These are phyloP conservation scores for Cucurbitaria berberidis DNA, from an alignment of 2,329 filamentous ascomycete species.

Conservation along the genomic window DNA sequence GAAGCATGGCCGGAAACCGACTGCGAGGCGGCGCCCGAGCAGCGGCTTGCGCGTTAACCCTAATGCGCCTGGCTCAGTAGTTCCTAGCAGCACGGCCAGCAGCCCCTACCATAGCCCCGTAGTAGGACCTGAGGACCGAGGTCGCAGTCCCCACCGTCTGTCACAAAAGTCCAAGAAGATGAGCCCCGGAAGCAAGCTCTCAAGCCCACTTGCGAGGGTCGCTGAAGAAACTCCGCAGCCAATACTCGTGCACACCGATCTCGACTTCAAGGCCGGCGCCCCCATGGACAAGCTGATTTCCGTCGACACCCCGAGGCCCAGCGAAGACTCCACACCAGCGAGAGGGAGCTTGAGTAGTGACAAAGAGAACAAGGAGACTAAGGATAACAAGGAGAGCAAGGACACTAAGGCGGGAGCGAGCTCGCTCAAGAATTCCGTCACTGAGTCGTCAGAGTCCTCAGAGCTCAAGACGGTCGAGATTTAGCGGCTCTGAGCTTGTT, in stretches of 20 bases:
- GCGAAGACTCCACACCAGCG: slow-evolving; percentile 40
- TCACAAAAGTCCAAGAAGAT: slow-evolving; percentile 64
- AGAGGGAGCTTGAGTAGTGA: slow-evolving; percentile 47
- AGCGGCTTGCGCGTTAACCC: slow-evolving; percentile 61
- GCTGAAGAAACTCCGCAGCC: slow-evolving; percentile 66
- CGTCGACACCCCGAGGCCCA: slow-evolving; percentile 50
- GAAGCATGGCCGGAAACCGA: slow-evolving; percentile 75
- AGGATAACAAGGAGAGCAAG: slow-evolving; percentile 29
- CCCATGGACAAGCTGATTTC: slow-evolving; percentile 51
- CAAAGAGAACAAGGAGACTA: slow-evolving; percentile 46
- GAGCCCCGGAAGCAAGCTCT: slow-evolving; percentile 69
- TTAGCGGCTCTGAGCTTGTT: slow-evolving; percentile 27
- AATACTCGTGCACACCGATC: slow-evolving; percentile 46
- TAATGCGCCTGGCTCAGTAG: slow-evolving; percentile 52
- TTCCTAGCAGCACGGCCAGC: slow-evolving; percentile 56
- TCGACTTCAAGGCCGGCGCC: slow-evolving; percentile 36
- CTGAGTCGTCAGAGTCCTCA: slow-evolving; percentile 42
- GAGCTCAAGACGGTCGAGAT: slow-evolving; percentile 60
- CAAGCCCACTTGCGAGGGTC: slow-evolving; percentile 75
- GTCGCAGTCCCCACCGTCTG: slow-evolving; percentile 73
- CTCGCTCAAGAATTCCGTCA: slow-evolving; percentile 38
- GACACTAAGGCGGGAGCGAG: slow-evolving; percentile 28
- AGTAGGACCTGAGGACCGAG: slow-evolving; percentile 64
- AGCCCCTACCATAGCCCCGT: slow-evolving; percentile 70
- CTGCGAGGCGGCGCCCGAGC: slow-evolving; percentile 54